Evolutionary conservation across 352 stramenopile species (phyloP).

Genomic region (Pythium volutum): DNA sequence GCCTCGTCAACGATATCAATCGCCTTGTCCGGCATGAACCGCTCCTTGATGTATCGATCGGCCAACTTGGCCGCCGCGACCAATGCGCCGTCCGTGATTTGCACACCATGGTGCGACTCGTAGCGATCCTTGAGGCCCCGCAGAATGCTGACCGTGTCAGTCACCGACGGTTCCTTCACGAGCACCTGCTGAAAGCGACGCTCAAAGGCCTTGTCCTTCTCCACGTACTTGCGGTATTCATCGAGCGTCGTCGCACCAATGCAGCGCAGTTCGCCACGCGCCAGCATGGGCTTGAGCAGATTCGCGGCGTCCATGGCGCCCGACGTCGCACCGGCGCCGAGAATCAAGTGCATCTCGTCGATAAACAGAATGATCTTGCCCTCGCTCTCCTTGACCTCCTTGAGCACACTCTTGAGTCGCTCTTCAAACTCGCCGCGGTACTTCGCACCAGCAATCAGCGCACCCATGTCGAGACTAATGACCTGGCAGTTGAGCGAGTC

Average conservation of each 20-base stretch:
- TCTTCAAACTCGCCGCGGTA: constrained; percentile 99
- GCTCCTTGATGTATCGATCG: constrained; percentile 91
- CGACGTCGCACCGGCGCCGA: constrained; percentile 91
- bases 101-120: constrained; percentile 96
- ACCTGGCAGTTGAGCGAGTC: constrained; percentile 90
- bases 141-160: constrained; percentile 96
- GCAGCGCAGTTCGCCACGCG: constrained; percentile 93
- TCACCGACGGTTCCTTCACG: constrained; percentile 93
- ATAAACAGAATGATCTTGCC: constrained; percentile 99
- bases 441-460: constrained; percentile 96
- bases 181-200: constrained; percentile 96
- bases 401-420: constrained; percentile 93
- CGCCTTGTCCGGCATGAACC: constrained; percentile 93
- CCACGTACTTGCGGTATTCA: constrained; percentile 98
- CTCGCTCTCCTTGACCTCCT: constrained; percentile 91
- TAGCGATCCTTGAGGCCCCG: constrained; percentile 95
- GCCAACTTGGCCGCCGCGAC: constrained; percentile 94
- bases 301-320: constrained; percentile 98
- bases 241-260: constrained; percentile 98
- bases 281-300: constrained; percentile 97
- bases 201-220: constrained; percentile 98
- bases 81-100: constrained; percentile 92
- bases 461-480: constrained; percentile 95
- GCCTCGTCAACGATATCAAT: constrained; percentile 97
- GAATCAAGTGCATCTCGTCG: constrained; percentile 96